Evolutionary conservation across 139 green algal genomes (phyloP).

Genomic region (Chlamydomonas sp.): DNA sequence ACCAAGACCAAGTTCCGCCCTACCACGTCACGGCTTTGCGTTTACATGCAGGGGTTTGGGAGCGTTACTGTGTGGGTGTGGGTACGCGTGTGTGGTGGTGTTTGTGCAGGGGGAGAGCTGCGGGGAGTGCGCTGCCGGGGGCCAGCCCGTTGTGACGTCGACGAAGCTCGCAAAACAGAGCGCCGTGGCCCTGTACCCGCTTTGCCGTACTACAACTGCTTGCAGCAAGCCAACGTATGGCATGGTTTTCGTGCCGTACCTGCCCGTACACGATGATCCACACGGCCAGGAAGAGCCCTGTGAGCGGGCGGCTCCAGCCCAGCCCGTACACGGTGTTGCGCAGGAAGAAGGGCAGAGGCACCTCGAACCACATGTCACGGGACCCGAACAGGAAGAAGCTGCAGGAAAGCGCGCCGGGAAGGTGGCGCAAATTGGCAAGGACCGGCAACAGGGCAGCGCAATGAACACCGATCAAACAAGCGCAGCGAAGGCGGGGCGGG

Average conservation of each 20-base stretch:
- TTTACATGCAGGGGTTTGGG: too few species aligned
- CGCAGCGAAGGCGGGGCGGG: too few species aligned
- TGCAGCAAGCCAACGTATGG: background rate
- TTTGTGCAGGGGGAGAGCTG: too few species aligned
- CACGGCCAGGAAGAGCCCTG: conserved; percentile 50
- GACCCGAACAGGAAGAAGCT: conserved; percentile 79
- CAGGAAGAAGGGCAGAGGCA: conserved; percentile 90
- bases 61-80: too few species aligned
- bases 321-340: conserved; percentile 67
- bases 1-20: too few species aligned
- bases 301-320: conserved; percentile 67
- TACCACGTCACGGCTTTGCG: too few species aligned
- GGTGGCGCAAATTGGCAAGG: background rate
- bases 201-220: background rate
- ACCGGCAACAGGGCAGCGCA: background rate
- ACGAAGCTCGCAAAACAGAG: too few species aligned
- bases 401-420: background rate
- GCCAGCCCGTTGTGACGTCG: too few species aligned
- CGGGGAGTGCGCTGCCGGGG: too few species aligned
- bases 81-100: too few species aligned
- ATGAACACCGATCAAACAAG: background rate
- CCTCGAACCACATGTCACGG: conserved; percentile 91
- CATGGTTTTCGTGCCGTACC: background rate
- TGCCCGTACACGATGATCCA: conserved; percentile 68
- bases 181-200: too few species aligned